These are phyloP conservation scores for Hymenotorrendiella dingleyae DNA, from an alignment of 2,329 filamentous ascomycete species.

Conservation along the genomic window DNA sequence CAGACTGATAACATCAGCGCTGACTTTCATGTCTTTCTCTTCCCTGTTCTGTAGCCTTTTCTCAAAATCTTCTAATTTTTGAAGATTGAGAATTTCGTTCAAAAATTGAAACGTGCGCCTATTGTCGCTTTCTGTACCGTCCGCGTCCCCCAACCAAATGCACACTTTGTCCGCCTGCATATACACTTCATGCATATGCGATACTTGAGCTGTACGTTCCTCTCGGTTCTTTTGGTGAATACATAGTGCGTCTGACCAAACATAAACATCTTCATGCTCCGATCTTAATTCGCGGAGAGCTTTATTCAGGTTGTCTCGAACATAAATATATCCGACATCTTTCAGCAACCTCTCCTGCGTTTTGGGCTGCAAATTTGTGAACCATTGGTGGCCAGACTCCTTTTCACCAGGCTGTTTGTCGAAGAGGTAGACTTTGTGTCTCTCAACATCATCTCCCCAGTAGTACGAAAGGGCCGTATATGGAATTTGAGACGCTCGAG, in stretches of 20 bases:
- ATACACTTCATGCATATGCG: constrained; percentile 5
- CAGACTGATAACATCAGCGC: neutral
- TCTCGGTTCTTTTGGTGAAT: neutral
- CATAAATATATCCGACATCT: neutral
- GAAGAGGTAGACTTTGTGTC: neutral
- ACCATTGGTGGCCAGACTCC: too few relatives aligned
- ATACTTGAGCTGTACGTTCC: constrained; percentile 2
- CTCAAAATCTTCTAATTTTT: neutral
- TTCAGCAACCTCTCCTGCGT: neutral
- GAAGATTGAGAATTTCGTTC: neutral
- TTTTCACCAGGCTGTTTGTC: too few relatives aligned
- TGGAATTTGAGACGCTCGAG: too few relatives aligned
- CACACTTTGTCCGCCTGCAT: neutral
- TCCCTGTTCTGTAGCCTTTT: neutral
- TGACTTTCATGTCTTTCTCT: neutral
- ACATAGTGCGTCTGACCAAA: neutral
- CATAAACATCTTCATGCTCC: neutral
- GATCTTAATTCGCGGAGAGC: neutral
- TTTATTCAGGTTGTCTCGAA: neutral
- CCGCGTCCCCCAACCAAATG: neutral
- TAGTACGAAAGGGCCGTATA: too few relatives aligned
- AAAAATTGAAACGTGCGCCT: neutral
- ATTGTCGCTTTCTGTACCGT: neutral
- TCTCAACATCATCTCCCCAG: neutral
- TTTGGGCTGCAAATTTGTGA: neutral